Evolutionary conservation across 768 basidiomycete genomes (phyloP).

Genomic region (Tricholoma bakamatsutake): DNA sequence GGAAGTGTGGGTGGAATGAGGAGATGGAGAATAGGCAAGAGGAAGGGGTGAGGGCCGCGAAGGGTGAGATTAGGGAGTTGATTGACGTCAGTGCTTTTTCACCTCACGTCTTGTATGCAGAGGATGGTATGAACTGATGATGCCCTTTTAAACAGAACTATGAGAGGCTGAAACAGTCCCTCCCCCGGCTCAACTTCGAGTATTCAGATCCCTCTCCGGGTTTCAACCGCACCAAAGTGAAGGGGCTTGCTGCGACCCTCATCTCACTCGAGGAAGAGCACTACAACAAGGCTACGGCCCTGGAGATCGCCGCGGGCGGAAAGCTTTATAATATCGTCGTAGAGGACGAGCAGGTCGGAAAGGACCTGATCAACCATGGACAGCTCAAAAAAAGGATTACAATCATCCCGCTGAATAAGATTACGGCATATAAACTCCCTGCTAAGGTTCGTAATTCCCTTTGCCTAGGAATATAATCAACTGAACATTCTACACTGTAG

Average conservation of each 20-base stretch:
- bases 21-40: slow-evolving; percentile 64
- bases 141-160: slow-evolving; percentile 41
- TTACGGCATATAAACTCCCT: slow-evolving; percentile 51
- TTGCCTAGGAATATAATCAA: not conserved
- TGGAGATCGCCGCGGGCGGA: slow-evolving; percentile 88
- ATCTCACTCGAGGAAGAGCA: slow-evolving; percentile 67
- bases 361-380: slow-evolving; percentile 70
- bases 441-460: slow-evolving; percentile 32
- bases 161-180: slow-evolving; percentile 57
- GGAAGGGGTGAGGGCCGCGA: slow-evolving; percentile 43
- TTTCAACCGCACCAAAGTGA: slow-evolving; percentile 84
- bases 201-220: slow-evolving; percentile 70
- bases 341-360: slow-evolving; percentile 84
- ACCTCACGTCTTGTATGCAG: slow-evolving; percentile 5
- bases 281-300: slow-evolving; percentile 77
- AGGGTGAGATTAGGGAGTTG: slow-evolving; percentile 46
- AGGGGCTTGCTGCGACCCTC: slow-evolving; percentile 89
- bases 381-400: slow-evolving; percentile 83
- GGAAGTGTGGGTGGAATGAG: slow-evolving; percentile 66
- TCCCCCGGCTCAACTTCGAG: slow-evolving; percentile 73
- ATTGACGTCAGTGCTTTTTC: slow-evolving; percentile 50
- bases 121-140: not conserved
- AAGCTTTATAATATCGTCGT: slow-evolving; percentile 93
- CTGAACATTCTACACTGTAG: slow-evolving; percentile 32
- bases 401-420: slow-evolving; percentile 91